Evolutionary conservation across 768 basidiomycete species (phyloP).

Genomic region (Chalciporus piperatus): DNA sequence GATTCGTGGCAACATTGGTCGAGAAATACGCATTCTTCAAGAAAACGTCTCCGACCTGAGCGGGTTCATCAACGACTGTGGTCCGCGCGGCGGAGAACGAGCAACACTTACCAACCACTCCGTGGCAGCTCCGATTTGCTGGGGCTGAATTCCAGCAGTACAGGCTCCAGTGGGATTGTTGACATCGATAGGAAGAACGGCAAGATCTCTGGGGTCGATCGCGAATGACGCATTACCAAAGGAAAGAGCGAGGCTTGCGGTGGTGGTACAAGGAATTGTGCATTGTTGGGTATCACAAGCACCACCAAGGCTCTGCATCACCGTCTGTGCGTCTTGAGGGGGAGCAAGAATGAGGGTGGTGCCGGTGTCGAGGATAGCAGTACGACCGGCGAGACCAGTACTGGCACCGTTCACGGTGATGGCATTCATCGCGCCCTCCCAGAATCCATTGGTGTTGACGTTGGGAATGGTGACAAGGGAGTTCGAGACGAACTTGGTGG

Average conservation of each 20-base stretch:
- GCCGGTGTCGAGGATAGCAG: constrained; percentile 61
- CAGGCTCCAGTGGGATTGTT: constrained; percentile 61
- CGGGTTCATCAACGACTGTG: background rate
- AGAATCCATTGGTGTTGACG: constrained; percentile 69
- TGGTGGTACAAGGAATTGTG: constrained; percentile 65
- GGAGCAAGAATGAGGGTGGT: constrained; percentile 46
- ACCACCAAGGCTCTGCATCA: constrained; percentile 62
- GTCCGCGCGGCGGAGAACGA: background rate
- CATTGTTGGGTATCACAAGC: constrained; percentile 46
- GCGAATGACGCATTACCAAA: constrained; percentile 58
- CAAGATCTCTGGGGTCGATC: constrained; percentile 66
- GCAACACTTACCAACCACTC: constrained; percentile 63
- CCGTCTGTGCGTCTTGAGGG: constrained; percentile 47
- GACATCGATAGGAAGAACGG: constrained; percentile 50
- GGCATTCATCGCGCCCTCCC: constrained; percentile 67
- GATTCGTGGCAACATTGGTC: constrained; percentile 55
- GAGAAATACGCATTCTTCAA: constrained; percentile 77
- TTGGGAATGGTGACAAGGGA: constrained; percentile 62
- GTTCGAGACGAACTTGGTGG: constrained; percentile 58
- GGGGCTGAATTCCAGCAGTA: constrained; percentile 65
- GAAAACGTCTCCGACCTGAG: constrained; percentile 64
- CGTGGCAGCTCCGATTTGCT: constrained; percentile 52
- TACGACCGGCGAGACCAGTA: constrained; percentile 54
- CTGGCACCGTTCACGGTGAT: constrained; percentile 57
- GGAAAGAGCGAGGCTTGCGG: constrained; percentile 48